Base-by-base conservation (phyloP, 2,329 filamentous ascomycete genomes). In the Xylariaceae sp. region DNA sequence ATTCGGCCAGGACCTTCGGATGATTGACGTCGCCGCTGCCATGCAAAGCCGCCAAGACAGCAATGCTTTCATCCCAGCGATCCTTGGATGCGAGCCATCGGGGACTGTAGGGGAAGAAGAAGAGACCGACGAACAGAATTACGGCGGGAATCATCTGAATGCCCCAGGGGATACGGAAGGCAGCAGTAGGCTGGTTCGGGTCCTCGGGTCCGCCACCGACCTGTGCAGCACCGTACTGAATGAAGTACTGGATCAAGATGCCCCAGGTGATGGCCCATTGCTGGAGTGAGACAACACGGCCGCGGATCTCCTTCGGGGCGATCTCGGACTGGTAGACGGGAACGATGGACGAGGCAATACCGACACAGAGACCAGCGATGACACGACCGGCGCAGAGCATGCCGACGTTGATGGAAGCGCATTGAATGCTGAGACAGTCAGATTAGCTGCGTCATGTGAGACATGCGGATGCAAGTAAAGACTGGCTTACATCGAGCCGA, bases 231-330 rank as follows among this genome's bases (percentile, higher is more conserved):
- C 84, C 84, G 66, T 88, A 88, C 64, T 86, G 83, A 64, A 88
- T 83, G 70, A 87, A 86, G 72, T 82, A 87, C 64, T 86, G 83
- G 52, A 87, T 85, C 13, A 88, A 68, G 56, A 88, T 87, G 52
- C 86, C 86, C 83, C 85, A 87, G 1, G 85, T 88, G 49, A 89
- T 88, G 34, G 84, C 85, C 83, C 85, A 88, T 70, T 89, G 86
- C 67, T 89, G 86, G 2, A 88, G 73, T 1, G 81, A 82, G 13
- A 89, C 82, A 2, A 88, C 80, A 9, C 84, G 78, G 6, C 85
- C 85, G 55, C 82, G 78, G 56, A 80, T 80, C 64, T 81, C 79
- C 64, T 80, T 81, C 15, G 81, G 79, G 0, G 80, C 86, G 15
- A 89, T 77, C 71, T 90, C 88, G 55, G 85, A 81, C 63, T 88